Percentiles rank a stretch among this genome's conserved stretches.
Evolutionary conservation across 1,284 basidiomycete genomes (phyloP).

Genomic region (Cryptococcus neoformans): DNA sequence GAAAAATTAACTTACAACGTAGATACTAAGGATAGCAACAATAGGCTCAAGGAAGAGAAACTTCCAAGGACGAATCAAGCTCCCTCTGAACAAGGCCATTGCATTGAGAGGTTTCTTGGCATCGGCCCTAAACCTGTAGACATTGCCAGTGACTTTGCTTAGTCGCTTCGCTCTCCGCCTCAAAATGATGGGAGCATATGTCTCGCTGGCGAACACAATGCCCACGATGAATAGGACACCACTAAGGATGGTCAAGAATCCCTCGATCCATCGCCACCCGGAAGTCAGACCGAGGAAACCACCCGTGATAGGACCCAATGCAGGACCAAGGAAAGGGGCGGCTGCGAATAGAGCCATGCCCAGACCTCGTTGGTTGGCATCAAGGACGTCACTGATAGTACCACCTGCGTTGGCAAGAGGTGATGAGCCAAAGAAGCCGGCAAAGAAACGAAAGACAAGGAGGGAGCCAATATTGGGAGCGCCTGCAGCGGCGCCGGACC

Average conservation of each 20-base stretch:
- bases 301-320: conserved; percentile 49
- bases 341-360: conserved; percentile 59
- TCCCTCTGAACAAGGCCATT: conserved; percentile 41
- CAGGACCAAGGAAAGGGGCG: conserved; percentile 64
- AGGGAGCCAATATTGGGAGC: conserved; percentile 28
- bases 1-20: conserved; percentile 51
- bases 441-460: conserved; percentile 40
- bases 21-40: conserved; percentile 52
- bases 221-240: conserved; percentile 32
- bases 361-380: conserved; percentile 39
- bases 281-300: conserved; percentile 46
- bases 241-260: conserved; percentile 59
- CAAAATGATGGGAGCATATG: conserved; percentile 51
- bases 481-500: conserved; percentile 31
- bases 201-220: conserved; percentile 47
- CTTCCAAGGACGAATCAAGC: conserved; percentile 51
- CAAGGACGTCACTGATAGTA: conserved; percentile 42
- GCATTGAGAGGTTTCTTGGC: conserved; percentile 44
- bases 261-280: conserved; percentile 59
- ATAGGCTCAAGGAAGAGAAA: conserved; percentile 53
- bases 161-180: conserved; percentile 45
- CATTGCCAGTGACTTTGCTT: conserved; percentile 48
- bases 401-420: conserved; percentile 48
- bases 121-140: conserved; percentile 51
- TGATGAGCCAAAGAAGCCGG: conserved; percentile 47